Evolutionary conservation across 305 asterid genomes (phyloP), one percentile per base, ranked within the genome.

Genomic region (Stenogyne calaminthoides): DNA sequence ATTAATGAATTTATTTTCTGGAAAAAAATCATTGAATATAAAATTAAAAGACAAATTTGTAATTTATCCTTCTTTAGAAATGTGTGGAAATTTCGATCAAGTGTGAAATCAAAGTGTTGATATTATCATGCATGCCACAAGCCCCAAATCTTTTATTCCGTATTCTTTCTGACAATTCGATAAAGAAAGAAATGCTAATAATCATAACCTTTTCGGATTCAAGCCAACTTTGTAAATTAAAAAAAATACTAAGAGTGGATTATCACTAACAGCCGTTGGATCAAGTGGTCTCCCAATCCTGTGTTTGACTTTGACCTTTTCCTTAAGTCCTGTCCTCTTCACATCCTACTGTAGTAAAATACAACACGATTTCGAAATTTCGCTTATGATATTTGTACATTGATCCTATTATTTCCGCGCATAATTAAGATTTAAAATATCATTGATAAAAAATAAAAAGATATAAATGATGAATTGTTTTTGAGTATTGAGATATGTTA

Each of bases 221-320:
- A n/a, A n/a, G 66, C n/a, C n/a, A n/a, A n/a, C 40, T 7, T 27
- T 29, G 14, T 5, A 29, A 61, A 60, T 46, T n/a, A 1, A 32
- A 68, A 29, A 52, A 6, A 25, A 25, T 1, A 16, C n/a, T 1
- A 6, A 18, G 10, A 18, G 40, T 5, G 18, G 39, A 68, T 5
- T 16, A 19, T 58, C 2, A 6, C 19, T 9, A 54, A 15, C 37
- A 59, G 64, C 63, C 73, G 78, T 67, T 19, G 69, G 73, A 74
- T 74, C 19, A 67, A 19, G n/a, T 32, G 63, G 58, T 42, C 12
- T 0, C 27, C 63, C 7, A 27, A 22, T 59, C 5, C 12, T 4
- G 73, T 19, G 20, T 44, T 76, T 70, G 76, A 76, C 62, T 19
- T 34, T 65, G 77, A 65, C 73, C 54, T 58, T 51, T 39, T 49